Base-by-base conservation (phyloP, 345 rosid genomes). In the Hibiscus mutabilis region DNA sequence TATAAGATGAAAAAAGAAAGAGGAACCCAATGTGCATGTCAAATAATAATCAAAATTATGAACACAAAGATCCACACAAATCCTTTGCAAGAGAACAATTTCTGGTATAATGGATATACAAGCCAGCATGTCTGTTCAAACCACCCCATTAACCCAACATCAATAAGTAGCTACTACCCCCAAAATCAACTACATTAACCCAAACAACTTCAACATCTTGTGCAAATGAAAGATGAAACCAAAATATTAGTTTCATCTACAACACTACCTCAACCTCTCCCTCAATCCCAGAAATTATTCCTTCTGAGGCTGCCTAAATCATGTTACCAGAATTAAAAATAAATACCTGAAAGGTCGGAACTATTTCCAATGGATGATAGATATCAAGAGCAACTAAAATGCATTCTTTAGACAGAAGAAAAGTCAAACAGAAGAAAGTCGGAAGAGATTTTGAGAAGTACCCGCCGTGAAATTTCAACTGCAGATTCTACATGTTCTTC, bases 381-480 rank as follows among this genome's bases (percentile, higher is more conserved):
- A 40, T 40, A 40, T 40, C 44, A 40, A 40, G 12, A 9, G 44
- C 44, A 9, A 40, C 44, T 40, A 40, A 40, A 40, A 40, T 40
- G 12, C 44, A 40, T 40, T 40, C 44, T 40, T 40, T 10, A 40
- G 12, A 40, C 10, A 8, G 10, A 37, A 37, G 42, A 37, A 37
- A 1, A 33, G 37, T 33, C 37, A 33, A 4, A 33, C 0, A 33
- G 37, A 37, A 6, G 42, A 37, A 37, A 1, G 27, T 51, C 8
- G 29, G 25, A 21, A 72, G 16, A 60, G 19, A 53, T 6, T 53
- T 9, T 5, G 33, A 56, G 29, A 49, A 59, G 63, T 86, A 91
- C 97, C 95, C 97, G 80, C 42, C 91, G 86, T 3, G 84, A 71
- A 68, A 84, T 87, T 74, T 91, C 91, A 53, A 78, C 95, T 2